phyloP scores from a whole-genome alignment of 176 grass and related monocot genomes.

The Alloteropsis semialata region DNA sequence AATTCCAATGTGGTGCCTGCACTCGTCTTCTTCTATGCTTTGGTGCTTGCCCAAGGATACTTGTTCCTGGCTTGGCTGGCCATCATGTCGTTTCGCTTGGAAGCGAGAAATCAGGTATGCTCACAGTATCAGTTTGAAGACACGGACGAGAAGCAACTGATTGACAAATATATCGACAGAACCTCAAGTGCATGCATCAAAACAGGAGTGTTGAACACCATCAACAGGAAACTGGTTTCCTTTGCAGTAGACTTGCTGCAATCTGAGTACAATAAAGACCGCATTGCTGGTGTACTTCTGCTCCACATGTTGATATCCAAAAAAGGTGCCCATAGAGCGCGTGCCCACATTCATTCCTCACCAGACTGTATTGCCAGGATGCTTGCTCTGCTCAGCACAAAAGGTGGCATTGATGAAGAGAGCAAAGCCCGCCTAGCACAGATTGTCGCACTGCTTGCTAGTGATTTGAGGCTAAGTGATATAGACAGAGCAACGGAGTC shows the following conservation, averaged over 20 bases:
- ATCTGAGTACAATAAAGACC: conserved; percentile 6
- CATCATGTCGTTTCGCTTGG: not conserved
- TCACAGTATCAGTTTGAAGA: not conserved
- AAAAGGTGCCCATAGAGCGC: not conserved
- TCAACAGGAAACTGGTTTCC: conserved; percentile 9
- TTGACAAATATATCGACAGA: conserved; percentile 7
- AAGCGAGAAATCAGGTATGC: not conserved
- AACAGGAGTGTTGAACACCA: not conserved
- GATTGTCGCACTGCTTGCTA: not conserved
- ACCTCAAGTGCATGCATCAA: not conserved
- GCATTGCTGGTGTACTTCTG: not conserved
- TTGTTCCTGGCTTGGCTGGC: not conserved
- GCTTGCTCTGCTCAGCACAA: not conserved
- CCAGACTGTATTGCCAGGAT: not conserved
- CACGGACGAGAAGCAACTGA: not conserved
- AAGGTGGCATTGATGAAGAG: not conserved
- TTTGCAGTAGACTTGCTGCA: not conserved
- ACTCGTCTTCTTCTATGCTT: conserved; percentile 15
- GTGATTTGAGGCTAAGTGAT: not conserved
- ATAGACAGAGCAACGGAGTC: not conserved
- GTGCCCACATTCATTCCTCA: not conserved
- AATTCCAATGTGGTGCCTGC: not conserved
- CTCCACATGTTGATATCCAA: conserved; percentile 2
- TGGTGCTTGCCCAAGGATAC: conserved; percentile 9
- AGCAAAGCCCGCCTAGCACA: not conserved